A percentile compares a stretch with the other conserved stretches of the same genome.
Conservation (phyloP, 2,329 filamentous ascomycete genomes). For the Cytospora piceae region DNA sequence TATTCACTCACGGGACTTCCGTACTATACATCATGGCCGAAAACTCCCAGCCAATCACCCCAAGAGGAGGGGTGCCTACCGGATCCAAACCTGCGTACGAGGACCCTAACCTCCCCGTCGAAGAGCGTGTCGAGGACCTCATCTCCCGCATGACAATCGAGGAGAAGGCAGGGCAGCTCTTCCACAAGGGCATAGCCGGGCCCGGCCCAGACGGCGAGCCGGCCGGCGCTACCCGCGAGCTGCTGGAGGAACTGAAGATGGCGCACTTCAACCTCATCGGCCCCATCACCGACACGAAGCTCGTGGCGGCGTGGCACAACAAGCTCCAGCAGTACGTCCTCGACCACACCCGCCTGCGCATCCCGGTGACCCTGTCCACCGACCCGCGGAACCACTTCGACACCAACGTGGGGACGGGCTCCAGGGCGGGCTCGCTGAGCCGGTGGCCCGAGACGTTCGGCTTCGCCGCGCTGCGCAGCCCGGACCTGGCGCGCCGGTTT, state of each 20-base stretch:
- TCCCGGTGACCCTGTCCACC: constrained; percentile 52
- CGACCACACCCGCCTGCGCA: constrained; percentile 49
- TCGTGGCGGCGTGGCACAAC: constrained; percentile 46
- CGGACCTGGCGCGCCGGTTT: constrained; percentile 49
- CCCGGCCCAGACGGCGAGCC: constrained; percentile 20
- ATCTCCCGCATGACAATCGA: constrained; percentile 27
- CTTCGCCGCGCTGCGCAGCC: constrained; percentile 51
- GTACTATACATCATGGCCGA: background rate
- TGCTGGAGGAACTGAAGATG: constrained; percentile 27
- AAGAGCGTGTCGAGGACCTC: constrained; percentile 25
- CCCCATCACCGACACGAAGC: constrained; percentile 37
- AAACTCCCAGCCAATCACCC: background rate
- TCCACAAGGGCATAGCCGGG: constrained; percentile 19
- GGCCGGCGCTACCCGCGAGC: constrained; percentile 3
- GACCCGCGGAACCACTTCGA: constrained; percentile 53
- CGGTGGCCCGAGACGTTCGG: constrained; percentile 57
- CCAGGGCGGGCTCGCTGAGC: constrained; percentile 48
- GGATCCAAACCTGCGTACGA: constrained; percentile 10
- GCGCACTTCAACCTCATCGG: constrained; percentile 32
- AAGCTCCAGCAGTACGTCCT: constrained; percentile 46
- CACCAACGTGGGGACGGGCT: constrained; percentile 47
- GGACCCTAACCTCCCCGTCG: constrained; percentile 2
- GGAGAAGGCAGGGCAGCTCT: constrained; percentile 26
- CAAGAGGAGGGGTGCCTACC: background rate
- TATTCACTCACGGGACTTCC: background rate